Conservation (phyloP, 2,329 filamentous ascomycete species). For the Colletotrichum coccodes region DNA sequence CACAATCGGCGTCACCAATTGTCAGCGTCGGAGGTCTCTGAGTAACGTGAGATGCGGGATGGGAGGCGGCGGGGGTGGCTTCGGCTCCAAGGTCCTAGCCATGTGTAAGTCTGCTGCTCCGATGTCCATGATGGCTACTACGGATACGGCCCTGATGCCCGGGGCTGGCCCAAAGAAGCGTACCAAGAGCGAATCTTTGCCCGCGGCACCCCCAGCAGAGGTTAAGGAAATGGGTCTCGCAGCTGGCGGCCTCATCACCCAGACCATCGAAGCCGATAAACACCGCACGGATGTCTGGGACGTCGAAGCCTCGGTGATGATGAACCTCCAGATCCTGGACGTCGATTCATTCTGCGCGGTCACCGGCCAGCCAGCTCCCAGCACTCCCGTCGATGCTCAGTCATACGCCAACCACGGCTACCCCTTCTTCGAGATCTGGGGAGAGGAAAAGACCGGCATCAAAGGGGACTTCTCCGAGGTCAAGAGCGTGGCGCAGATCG, state of each 20-base stretch:
- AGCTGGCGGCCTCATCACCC: slow-evolving; percentile 51
- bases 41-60: not conserved
- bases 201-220: not conserved
- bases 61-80: not conserved
- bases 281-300: slow-evolving; percentile 43
- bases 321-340: slow-evolving; percentile 54
- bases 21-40: too few relatives aligned
- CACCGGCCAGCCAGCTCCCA: slow-evolving; percentile 46
- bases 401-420: slow-evolving; percentile 44
- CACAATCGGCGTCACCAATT: slow-evolving; percentile 3
- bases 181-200: not conserved
- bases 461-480: slow-evolving; percentile 32
- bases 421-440: slow-evolving; percentile 47
- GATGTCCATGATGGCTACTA: not conserved
- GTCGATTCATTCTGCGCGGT: slow-evolving; percentile 43
- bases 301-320: slow-evolving; percentile 36
- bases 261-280: slow-evolving; percentile 46
- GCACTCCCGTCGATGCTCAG: slow-evolving; percentile 44
- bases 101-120: not conserved
- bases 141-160: not conserved
- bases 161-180: not conserved
- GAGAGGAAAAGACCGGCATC: slow-evolving; percentile 33
- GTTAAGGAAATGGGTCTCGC: slow-evolving; percentile 47
- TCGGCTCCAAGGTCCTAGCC: too few relatives aligned
- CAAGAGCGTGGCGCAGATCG: slow-evolving; percentile 35